These are phyloP conservation scores for Blastobotrys arbuscula DNA, from an alignment of 1,139 yeast species.

Conservation along the genomic window DNA sequence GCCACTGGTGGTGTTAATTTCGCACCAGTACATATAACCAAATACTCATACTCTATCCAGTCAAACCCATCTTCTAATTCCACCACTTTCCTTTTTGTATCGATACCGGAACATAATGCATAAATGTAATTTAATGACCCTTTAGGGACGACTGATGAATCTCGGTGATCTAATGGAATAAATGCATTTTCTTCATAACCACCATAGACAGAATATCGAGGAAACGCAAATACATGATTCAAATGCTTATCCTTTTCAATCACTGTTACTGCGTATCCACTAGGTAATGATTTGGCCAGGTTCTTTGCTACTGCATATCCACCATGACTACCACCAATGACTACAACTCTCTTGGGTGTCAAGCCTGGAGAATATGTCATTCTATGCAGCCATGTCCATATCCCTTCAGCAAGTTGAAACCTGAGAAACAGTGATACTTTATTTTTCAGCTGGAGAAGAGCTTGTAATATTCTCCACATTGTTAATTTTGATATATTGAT, in stretches of 20 bases:
- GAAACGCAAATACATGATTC: slow-evolving; percentile 20
- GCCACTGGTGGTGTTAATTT: slow-evolving; percentile 57
- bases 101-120: slow-evolving; percentile 9
- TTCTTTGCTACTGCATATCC: slow-evolving; percentile 18
- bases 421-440: not conserved
- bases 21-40: slow-evolving; percentile 82
- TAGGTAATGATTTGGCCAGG: slow-evolving; percentile 15
- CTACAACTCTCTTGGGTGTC: slow-evolving; percentile 16
- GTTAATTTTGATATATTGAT: no score
- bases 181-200: slow-evolving; percentile 19
- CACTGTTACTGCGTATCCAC: slow-evolving; percentile 16
- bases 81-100: slow-evolving; percentile 2
- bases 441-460: not conserved
- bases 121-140: slow-evolving; percentile 9
- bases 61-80: slow-evolving; percentile 10
- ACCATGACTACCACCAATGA: slow-evolving; percentile 20
- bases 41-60: slow-evolving; percentile 53
- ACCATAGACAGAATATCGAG: slow-evolving; percentile 19
- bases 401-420: slow-evolving; percentile 4
- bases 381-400: slow-evolving; percentile 7
- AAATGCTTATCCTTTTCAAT: slow-evolving; percentile 16
- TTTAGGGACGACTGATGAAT: slow-evolving; percentile 10
- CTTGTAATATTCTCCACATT: slow-evolving; percentile 1
- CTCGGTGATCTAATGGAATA: slow-evolving; percentile 15
- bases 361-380: slow-evolving; percentile 15